Percentiles rank a stretch among this genome's conserved stretches.
Evolutionary conservation across 176 grass and related monocot genomes (phyloP).

Genomic region (Phoenix roebelenii): DNA sequence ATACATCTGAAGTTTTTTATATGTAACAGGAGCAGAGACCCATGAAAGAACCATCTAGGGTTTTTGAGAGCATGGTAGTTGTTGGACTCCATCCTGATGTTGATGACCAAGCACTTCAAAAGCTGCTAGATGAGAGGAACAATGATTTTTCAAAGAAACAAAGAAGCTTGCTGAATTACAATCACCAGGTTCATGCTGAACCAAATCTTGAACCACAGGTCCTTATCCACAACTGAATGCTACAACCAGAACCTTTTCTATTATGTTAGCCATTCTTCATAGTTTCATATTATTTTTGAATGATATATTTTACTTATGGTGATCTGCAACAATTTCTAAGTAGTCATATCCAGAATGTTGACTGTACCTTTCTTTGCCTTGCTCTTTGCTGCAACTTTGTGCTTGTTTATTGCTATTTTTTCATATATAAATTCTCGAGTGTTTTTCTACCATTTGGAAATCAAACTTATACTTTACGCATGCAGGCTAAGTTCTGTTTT

Average conservation of each 20-base stretch:
- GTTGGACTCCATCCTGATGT: slow-evolving; percentile 84
- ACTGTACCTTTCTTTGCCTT: too few relatives aligned
- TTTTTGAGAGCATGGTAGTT: slow-evolving; percentile 90
- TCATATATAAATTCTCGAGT: too few relatives aligned
- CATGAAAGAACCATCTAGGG: slow-evolving; percentile 65
- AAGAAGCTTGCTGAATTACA: slow-evolving; percentile 57
- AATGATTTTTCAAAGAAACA: slow-evolving; percentile 58
- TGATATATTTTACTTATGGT: too few relatives aligned
- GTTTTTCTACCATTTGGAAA: too few relatives aligned
- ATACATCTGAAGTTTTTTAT: background rate
- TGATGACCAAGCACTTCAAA: slow-evolving; percentile 65
- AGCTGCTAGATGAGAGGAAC: slow-evolving; percentile 46
- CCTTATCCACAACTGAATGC: slow-evolving; percentile 8
- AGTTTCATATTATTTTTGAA: too few relatives aligned
- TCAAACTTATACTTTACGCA: background rate
- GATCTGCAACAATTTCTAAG: too few relatives aligned
- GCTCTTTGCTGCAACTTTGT: too few relatives aligned
- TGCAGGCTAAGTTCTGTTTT: background rate
- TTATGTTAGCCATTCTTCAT: too few relatives aligned
- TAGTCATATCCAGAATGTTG: too few relatives aligned
- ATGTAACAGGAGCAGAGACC: slow-evolving; percentile 51
- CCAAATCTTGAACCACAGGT: slow-evolving; percentile 96
- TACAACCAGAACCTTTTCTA: too few relatives aligned
- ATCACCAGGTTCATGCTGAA: slow-evolving; percentile 82
- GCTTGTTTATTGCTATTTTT: too few relatives aligned